A percentile compares a stretch with the other conserved stretches of the same genome.
These are phyloP conservation scores for Pseudozyma pruni DNA, from an alignment of 1,284 basidiomycete species.

Conservation along the genomic window DNA sequence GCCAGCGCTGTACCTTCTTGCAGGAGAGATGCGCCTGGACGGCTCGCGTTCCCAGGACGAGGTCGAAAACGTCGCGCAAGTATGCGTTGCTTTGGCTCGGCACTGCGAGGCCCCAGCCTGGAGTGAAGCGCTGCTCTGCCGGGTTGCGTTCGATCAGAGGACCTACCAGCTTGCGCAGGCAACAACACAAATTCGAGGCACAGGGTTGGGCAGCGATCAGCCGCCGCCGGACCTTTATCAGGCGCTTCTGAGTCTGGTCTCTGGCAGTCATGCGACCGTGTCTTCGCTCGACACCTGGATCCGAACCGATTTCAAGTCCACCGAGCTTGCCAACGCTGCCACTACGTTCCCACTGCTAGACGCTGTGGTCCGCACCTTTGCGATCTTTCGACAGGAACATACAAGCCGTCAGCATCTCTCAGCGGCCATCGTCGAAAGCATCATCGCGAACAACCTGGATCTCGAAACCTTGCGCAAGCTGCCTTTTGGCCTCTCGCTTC, in stretches of 20 bases:
- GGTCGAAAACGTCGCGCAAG: constrained; percentile 4
- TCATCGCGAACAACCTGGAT: constrained; percentile 73
- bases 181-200: background rate
- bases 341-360: constrained; percentile 16
- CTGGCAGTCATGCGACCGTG: background rate
- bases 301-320: background rate
- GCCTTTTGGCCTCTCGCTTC: constrained; percentile 80
- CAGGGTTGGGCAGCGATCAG: background rate
- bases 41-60: constrained; percentile 2
- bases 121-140: constrained; percentile 14
- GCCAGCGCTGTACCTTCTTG: constrained; percentile 48
- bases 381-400: constrained; percentile 10
- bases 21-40: constrained; percentile 46
- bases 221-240: constrained; percentile 19
- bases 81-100: constrained; percentile 2
- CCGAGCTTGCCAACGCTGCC: background rate
- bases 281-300: constrained; percentile 18
- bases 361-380: constrained; percentile 11
- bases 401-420: background rate
- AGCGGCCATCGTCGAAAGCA: constrained; percentile 72
- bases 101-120: constrained; percentile 1
- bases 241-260: constrained; percentile 10
- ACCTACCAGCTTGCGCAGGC: too few species aligned
- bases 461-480: constrained; percentile 71
- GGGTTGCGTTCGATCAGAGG: background rate